Evolutionary conservation across 441 rosid genomes (phyloP).

Genomic region (Pelargonium myrrhifolium): DNA sequence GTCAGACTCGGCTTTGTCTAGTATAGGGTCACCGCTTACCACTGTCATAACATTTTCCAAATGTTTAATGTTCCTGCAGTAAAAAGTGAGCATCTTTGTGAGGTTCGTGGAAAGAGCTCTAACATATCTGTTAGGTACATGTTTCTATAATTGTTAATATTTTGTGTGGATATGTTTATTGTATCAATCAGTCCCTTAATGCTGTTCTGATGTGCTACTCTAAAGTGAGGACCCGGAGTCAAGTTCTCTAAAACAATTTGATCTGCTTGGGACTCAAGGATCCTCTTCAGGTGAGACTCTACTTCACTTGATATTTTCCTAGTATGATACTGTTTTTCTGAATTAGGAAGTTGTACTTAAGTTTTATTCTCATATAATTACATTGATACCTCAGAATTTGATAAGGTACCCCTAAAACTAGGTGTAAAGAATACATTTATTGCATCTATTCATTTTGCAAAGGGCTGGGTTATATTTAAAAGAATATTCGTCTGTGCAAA

Average conservation of each 20-base stretch:
- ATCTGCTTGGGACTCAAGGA: slow-evolving; percentile 57
- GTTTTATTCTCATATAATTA: neutral
- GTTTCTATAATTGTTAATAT: slow-evolving; percentile 10
- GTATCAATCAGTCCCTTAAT: slow-evolving; percentile 11
- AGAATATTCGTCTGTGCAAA: too few species aligned
- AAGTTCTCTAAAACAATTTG: slow-evolving; percentile 56
- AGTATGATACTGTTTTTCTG: neutral
- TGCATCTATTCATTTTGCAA: too few species aligned
- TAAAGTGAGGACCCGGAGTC: slow-evolving; percentile 57
- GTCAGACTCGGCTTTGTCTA: slow-evolving; percentile 8
- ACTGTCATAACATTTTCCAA: slow-evolving; percentile 12
- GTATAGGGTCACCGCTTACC: neutral
- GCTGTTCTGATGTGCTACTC: slow-evolving; percentile 23
- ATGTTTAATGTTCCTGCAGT: slow-evolving; percentile 41
- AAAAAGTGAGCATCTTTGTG: slow-evolving; percentile 79
- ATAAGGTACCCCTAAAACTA: too few species aligned
- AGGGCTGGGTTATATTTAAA: too few species aligned
- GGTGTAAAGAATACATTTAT: too few species aligned
- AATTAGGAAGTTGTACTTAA: too few species aligned
- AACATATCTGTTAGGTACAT: slow-evolving; percentile 41
- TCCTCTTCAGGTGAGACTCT: slow-evolving; percentile 51
- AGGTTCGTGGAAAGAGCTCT: slow-evolving; percentile 66
- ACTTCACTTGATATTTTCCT: neutral
- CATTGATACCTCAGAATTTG: too few species aligned
- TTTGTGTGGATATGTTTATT: slow-evolving; percentile 12